Percentiles rank a stretch among this genome's conserved stretches.
These are phyloP conservation scores for Wolfiporia cocos DNA, from an alignment of 1,284 basidiomycete species.

Conservation along the genomic window DNA sequence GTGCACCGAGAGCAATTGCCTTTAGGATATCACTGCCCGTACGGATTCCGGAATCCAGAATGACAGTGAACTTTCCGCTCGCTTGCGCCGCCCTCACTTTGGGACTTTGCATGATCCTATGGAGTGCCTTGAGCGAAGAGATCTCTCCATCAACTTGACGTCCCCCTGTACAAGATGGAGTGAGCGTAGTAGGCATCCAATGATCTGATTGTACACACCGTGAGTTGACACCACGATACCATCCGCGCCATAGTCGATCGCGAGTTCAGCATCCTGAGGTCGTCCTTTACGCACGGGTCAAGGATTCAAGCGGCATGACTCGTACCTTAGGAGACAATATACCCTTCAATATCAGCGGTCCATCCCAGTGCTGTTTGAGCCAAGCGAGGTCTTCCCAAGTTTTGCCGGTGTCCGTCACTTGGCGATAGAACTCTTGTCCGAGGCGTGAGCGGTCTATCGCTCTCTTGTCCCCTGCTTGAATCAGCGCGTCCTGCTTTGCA, in stretches of 20 bases:
- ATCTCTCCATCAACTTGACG: conserved; percentile 79
- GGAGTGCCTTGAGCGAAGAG: conserved; percentile 63
- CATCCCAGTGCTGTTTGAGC: conserved; percentile 63
- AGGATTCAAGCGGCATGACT: conserved; percentile 10
- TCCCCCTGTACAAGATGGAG: conserved; percentile 29
- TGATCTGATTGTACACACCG: conserved; percentile 31
- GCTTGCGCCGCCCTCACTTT: conserved; percentile 51
- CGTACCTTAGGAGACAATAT: conserved; percentile 38
- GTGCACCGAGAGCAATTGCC: conserved; percentile 66
- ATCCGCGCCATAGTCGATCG: conserved; percentile 56
- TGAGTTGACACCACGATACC: conserved; percentile 81
- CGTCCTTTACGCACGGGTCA: neutral
- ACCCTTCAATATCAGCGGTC: conserved; percentile 63
- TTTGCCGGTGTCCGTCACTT: conserved; percentile 31
- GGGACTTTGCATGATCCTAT: conserved; percentile 49
- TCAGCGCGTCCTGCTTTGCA: conserved; percentile 31
- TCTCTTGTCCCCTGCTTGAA: conserved; percentile 40
- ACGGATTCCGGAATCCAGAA: conserved; percentile 79
- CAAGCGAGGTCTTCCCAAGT: conserved; percentile 62
- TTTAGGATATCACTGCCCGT: conserved; percentile 76
- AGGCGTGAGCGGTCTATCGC: conserved; percentile 34
- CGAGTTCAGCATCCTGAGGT: conserved; percentile 60
- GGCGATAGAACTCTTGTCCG: conserved; percentile 48
- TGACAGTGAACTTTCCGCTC: conserved; percentile 53
- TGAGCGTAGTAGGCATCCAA: neutral